Base-by-base conservation (phyloP, 2,329 filamentous ascomycete genomes). In the Aspergillus fijiensis region DNA sequence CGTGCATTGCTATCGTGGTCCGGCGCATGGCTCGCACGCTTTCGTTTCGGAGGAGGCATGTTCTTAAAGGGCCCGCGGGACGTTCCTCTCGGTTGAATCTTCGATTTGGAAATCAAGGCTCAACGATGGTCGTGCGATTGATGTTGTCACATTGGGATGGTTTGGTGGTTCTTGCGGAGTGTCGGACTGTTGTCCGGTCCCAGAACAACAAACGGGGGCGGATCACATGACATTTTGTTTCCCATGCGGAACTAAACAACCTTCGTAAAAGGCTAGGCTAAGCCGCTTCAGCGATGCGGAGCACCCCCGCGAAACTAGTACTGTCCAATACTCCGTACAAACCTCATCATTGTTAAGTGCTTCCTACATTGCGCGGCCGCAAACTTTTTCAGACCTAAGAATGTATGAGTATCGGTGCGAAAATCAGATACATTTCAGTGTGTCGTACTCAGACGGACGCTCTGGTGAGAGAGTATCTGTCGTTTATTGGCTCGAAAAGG, bases 21-120 rank as follows among this genome's bases (percentile, higher is more conserved):
- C 10, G 66, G 61, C 6, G 57, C 60, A 49, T 71, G 61, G 39
- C 49, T 60, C 14, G 67, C 55, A 51, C 60, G 73, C 66, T 76
- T 76, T 51, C 63, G 60, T 63, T 68, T 69, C 39, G 39, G 39
- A 2, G 67, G 59, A 12, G 67, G 63, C 67, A 69, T 69, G 49
- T 47, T 19, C 14, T n/a, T n/a, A 5, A 7, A 16, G 6, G 5
- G 39, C 39, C 6, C 16, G 39, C 14, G 33, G 12, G 11, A 9
- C n/a, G 1, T 19, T 45, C n/a, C 16, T 19, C 39, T 45, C 14
- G 14, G 3, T 16, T 45, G 12, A 14, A 14, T 45, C 6, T n/a
- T 45, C 5, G 16, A 7, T 5, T 35, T 45, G 4, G 16, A 45
- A 4, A 12, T 45, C 39, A 5, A 16, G 16, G 16, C 39, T 12